Evolutionary conservation across 352 stramenopile genomes (phyloP).

Genomic region (Phytophthora pseudosyringae): DNA sequence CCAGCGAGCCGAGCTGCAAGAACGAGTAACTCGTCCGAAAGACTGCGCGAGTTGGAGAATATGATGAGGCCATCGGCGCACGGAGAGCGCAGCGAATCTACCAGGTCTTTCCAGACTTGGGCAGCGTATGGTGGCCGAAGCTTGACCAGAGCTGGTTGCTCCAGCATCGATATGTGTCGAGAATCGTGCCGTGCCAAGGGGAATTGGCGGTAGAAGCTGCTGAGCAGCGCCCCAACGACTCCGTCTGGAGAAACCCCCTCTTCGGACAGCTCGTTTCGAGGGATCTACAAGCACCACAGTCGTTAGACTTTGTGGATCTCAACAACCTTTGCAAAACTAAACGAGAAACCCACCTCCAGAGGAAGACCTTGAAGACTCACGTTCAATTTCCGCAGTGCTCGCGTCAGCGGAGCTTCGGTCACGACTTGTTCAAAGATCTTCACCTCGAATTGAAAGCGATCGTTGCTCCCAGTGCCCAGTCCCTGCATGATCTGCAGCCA

Average conservation of each 20-base stretch:
- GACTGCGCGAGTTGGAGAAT: slow-evolving; percentile 50
- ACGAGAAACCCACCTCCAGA: slow-evolving; percentile 23
- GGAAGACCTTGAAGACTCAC: slow-evolving; percentile 36
- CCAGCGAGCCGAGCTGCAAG: slow-evolving; percentile 43
- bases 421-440: slow-evolving; percentile 44
- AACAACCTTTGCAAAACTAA: neutral
- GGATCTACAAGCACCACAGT: slow-evolving; percentile 14
- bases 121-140: slow-evolving; percentile 37
- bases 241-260: slow-evolving; percentile 9
- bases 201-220: slow-evolving; percentile 36
- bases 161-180: slow-evolving; percentile 15
- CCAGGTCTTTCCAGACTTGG: slow-evolving; percentile 35
- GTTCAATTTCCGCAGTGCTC: slow-evolving; percentile 35
- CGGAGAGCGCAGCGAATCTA: slow-evolving; percentile 29
- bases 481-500: slow-evolving; percentile 63
- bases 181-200: slow-evolving; percentile 20
- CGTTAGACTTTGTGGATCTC: neutral
- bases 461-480: neutral
- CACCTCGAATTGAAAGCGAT: slow-evolving; percentile 31
- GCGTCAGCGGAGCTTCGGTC: slow-evolving; percentile 23
- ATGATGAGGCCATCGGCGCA: slow-evolving; percentile 52
- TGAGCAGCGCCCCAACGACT: slow-evolving; percentile 17
- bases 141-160: slow-evolving; percentile 17
- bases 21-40: slow-evolving; percentile 43
- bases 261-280: slow-evolving; percentile 12